These are phyloP conservation scores for Volvariella surrecta DNA, from an alignment of 1,284 basidiomycete genomes.

Conservation along the genomic window DNA sequence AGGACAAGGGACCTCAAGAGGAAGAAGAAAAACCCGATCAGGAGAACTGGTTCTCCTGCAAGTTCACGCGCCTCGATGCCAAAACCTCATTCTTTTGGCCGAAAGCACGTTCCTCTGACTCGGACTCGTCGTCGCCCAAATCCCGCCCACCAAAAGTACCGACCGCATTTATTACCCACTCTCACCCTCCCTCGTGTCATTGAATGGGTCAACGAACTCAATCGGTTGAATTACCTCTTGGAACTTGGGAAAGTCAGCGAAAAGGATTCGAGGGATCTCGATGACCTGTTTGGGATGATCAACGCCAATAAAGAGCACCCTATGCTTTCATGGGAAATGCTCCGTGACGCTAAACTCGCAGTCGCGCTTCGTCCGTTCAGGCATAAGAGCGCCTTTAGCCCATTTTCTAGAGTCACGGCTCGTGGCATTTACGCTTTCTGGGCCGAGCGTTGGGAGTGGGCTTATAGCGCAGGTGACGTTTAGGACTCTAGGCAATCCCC, in stretches of 20 bases:
- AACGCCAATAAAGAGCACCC: constrained; percentile 13
- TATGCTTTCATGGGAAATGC: constrained; percentile 13
- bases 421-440: constrained; percentile 7
- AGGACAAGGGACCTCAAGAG: too few relatives aligned
- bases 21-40: neutral
- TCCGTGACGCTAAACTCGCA: constrained; percentile 15
- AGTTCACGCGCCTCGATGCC: too few relatives aligned
- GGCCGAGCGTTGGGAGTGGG: neutral
- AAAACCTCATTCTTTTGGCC: neutral
- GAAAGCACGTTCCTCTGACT: too few relatives aligned
- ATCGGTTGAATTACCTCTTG: constrained; percentile 12
- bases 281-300: constrained; percentile 13
- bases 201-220: constrained; percentile 14
- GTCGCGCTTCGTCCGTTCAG: constrained; percentile 12
- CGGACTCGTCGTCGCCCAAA: neutral
- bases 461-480: too few relatives aligned
- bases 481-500: too few relatives aligned
- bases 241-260: constrained; percentile 11
- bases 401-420: constrained; percentile 2
- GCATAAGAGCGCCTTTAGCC: constrained; percentile 7
- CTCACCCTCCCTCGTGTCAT: constrained; percentile 5
- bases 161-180: too few relatives aligned
- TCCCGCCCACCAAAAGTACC: constrained; percentile 7
- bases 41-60: neutral
- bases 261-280: constrained; percentile 10